A percentile compares a stretch with the other conserved stretches of the same genome.
phyloP scores from a whole-genome alignment of 1,284 basidiomycete genomes.

The Wallemia mellicola region DNA sequence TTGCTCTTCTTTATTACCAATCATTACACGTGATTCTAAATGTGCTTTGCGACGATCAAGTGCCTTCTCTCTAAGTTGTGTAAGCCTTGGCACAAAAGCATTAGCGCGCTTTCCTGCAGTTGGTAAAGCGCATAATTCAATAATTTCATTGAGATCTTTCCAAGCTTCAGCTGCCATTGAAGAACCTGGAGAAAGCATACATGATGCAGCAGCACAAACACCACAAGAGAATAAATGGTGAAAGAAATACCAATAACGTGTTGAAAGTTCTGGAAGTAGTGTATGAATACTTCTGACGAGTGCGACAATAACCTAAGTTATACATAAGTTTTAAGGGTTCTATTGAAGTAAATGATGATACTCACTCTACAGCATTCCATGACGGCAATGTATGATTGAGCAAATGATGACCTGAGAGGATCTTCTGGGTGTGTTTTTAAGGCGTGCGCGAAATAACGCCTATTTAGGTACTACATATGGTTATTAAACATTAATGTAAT shows the following conservation, averaged over 20 bases:
- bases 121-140: slow-evolving; percentile 7
- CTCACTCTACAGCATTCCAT: slow-evolving; percentile 18
- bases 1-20: not conserved
- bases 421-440: slow-evolving; percentile 18
- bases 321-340: too few relatives aligned
- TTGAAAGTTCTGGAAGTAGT: slow-evolving; percentile 8
- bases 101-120: not conserved
- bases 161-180: slow-evolving; percentile 8
- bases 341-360: too few relatives aligned
- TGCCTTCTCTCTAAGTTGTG: not conserved
- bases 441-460: slow-evolving; percentile 23
- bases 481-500: too few relatives aligned
- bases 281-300: slow-evolving; percentile 8
- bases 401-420: slow-evolving; percentile 21
- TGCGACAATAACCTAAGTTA: slow-evolving; percentile 10
- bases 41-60: not conserved
- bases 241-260: slow-evolving; percentile 12
- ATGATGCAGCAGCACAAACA: slow-evolving; percentile 10
- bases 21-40: not conserved
- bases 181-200: slow-evolving; percentile 9
- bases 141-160: slow-evolving; percentile 8
- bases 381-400: slow-evolving; percentile 22
- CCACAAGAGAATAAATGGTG: slow-evolving; percentile 11
- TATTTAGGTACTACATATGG: slow-evolving; percentile 25
- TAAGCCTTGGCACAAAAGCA: not conserved